These are phyloP conservation scores for Phytophthora litchii DNA, from an alignment of 352 stramenopile genomes.

Conservation along the genomic window DNA sequence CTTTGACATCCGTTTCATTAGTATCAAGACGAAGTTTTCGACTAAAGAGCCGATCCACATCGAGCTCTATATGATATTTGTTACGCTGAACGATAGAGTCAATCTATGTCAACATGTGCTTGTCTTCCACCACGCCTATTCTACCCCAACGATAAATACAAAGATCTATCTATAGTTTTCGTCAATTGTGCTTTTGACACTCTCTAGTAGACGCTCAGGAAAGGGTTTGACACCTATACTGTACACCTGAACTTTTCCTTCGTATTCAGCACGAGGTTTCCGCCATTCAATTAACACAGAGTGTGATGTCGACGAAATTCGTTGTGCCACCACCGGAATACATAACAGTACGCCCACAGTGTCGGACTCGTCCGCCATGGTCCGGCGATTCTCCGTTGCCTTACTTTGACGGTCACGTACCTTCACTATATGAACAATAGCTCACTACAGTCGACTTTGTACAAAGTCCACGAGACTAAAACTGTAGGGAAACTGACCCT, in stretches of 20 bases:
- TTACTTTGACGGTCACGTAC: constrained; percentile 2
- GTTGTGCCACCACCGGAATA: constrained; percentile 15
- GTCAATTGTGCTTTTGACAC: constrained; percentile 8
- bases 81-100: constrained; percentile 8
- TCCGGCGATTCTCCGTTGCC: background rate
- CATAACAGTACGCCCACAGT: constrained; percentile 7
- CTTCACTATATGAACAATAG: constrained; percentile 15
- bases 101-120: background rate
- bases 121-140: constrained; percentile 6
- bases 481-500: constrained; percentile 19
- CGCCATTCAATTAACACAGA: constrained; percentile 11
- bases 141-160: constrained; percentile 8
- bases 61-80: constrained; percentile 1
- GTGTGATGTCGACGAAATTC: constrained; percentile 10
- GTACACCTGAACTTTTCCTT: constrained; percentile 6
- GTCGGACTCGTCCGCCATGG: background rate
- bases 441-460: constrained; percentile 29
- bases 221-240: constrained; percentile 4
- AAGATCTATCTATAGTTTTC: constrained; percentile 1
- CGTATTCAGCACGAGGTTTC: constrained; percentile 8
- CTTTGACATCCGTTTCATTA: constrained; percentile 1
- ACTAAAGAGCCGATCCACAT: constrained; percentile 7
- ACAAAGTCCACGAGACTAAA: constrained; percentile 25
- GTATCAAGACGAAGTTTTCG: constrained; percentile 4
- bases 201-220: background rate